Base-by-base conservation (phyloP, 495 filamentous ascomycete species). In the Podospora anserina region DNA sequence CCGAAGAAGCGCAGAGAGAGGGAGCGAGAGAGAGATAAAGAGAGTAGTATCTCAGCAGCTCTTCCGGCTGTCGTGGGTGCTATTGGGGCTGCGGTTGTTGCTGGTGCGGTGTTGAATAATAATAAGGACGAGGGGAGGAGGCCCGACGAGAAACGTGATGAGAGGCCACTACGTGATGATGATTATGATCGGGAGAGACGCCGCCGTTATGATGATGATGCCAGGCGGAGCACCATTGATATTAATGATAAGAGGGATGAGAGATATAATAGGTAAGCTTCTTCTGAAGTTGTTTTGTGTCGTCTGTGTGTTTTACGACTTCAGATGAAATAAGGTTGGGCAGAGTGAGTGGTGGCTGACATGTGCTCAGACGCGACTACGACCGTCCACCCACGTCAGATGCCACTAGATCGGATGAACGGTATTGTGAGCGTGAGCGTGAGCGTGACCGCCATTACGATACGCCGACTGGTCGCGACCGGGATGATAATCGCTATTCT, bases 61-160 rank as follows among this genome's bases (percentile, higher is more conserved):
- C 34, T 71, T 15, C 66, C 66, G 1, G 69, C 69, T 64, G 69
- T 58, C 11, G 56, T 64, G 20, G 70, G 60, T 64, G 69, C 54
- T 26, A 62, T 64, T 32, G 70, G 60, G 77, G 80, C 78, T 23
- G 80, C 80, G n/a, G 84, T 82, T 32, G 77, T 82, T 55, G 76
- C 84, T 68, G 66, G 59, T 1, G 28, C 34, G 32, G 26, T 55
- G 4, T 34, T 28, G 7, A 62, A 65, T 18, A 63, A 65, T 18
- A 63, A 26, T 64, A 53, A 28, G 72, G 64, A 75, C 67, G 73
- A 66, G 13, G 13, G 13, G 39, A 49, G 39, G 39, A 49, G 39
- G 39, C 2, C 39, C 39, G 39, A 49, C 2, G 39, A 59, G 66
- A 57, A 30, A 18, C 39, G 26, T 20, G 39, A 49, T 49, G 39